phyloP scores from a whole-genome alignment of 768 basidiomycete species.

The Trametes villosa region DNA sequence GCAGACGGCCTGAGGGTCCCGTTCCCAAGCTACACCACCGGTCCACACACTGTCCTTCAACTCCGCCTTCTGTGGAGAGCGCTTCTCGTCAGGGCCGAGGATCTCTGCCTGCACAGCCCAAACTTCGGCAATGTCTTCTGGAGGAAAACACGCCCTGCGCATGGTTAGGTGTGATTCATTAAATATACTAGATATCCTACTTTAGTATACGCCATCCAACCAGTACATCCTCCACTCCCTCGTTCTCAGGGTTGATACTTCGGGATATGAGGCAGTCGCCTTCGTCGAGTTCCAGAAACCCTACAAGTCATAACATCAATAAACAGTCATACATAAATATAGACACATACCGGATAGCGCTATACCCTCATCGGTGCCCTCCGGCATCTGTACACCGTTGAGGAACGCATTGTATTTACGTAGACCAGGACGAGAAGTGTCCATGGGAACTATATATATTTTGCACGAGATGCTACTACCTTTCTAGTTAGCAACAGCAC shows the following conservation, averaged over 20 bases:
- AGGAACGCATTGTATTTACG: not conserved
- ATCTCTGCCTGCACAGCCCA: not conserved
- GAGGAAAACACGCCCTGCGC: not conserved
- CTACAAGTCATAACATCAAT: not conserved
- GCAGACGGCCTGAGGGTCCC: not conserved
- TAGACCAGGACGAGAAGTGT: not conserved
- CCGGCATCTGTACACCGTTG: not conserved
- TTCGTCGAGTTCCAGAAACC: not conserved
- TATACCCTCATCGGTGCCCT: not conserved
- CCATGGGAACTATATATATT: not conserved
- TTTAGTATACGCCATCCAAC: not conserved
- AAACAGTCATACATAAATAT: not conserved
- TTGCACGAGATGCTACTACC: too few relatives aligned
- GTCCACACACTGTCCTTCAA: not conserved
- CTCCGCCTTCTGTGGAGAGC: not conserved
- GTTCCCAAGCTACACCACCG: not conserved
- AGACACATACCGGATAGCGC: not conserved
- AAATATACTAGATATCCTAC: not conserved
- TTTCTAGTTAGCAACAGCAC: too few relatives aligned
- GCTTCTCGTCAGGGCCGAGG: not conserved
- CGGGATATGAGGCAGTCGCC: not conserved
- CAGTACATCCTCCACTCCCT: not conserved
- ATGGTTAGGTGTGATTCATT: not conserved
- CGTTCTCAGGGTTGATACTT: too few relatives aligned
- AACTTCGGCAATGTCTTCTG: not conserved